Evolutionary conservation across 108 stramenopile species (phyloP).

Genomic region (Chaetoceros muelleri): DNA sequence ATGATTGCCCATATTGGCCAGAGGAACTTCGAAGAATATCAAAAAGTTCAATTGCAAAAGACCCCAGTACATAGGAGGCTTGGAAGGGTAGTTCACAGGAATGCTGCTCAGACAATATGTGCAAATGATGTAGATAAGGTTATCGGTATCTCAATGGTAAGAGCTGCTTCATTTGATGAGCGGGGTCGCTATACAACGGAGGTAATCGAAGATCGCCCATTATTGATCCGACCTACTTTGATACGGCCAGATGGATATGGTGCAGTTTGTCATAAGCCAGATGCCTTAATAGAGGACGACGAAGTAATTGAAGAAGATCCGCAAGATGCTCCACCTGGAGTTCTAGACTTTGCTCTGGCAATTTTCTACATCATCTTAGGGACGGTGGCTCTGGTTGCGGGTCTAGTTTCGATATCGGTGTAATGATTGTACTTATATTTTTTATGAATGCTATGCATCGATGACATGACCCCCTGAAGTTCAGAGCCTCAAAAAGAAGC

Average conservation of each 20-base stretch:
- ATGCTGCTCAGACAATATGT: neutral
- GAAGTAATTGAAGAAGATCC: slow-evolving; percentile 38
- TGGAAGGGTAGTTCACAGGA: no score
- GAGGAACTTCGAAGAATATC: neutral
- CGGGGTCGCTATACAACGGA: no score
- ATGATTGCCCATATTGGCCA: neutral
- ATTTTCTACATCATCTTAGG: slow-evolving; percentile 61
- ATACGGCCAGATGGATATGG: neutral
- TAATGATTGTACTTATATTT: no score
- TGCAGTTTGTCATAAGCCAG: neutral
- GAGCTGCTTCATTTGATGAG: neutral
- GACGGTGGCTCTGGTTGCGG: slow-evolving; percentile 49
- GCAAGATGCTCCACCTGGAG: slow-evolving; percentile 34
- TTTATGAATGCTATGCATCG: no score
- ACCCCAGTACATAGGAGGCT: neutral
- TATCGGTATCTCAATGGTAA: no score
- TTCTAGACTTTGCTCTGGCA: slow-evolving; percentile 55
- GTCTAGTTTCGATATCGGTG: slow-evolving; percentile 50
- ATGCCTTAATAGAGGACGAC: slow-evolving; percentile 14
- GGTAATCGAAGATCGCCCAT: neutral
- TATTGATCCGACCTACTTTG: neutral
- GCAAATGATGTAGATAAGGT: neutral
- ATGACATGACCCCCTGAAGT: no score
- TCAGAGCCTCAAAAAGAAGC: no score
- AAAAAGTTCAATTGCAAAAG: neutral